These are phyloP conservation scores for Nyssa sinensis DNA, from an alignment of 148 eudicot species.

Conservation along the genomic window DNA sequence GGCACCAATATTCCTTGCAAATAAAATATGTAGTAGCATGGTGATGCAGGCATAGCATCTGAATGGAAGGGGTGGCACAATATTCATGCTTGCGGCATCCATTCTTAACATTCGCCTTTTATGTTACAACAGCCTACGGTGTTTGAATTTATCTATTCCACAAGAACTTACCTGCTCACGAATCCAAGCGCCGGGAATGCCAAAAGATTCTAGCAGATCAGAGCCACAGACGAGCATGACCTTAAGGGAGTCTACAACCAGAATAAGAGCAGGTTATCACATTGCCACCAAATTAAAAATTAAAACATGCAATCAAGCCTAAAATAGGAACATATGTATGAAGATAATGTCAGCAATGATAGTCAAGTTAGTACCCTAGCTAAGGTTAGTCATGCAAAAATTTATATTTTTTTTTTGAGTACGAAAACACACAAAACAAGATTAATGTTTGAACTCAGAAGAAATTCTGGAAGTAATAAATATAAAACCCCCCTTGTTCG, in stretches of 20 bases:
- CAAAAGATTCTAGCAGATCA: slow-evolving; percentile 85
- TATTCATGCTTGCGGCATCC: neutral
- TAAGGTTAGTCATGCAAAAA: too few relatives aligned
- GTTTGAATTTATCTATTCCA: neutral
- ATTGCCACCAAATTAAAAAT: slow-evolving; percentile 7
- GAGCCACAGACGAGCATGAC: slow-evolving; percentile 97
- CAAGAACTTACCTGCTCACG: slow-evolving; percentile 71
- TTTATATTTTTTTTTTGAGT: too few relatives aligned
- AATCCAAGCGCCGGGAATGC: slow-evolving; percentile 77
- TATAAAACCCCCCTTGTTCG: neutral
- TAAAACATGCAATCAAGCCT: neutral
- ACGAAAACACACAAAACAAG: too few relatives aligned
- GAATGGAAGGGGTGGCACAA: neutral
- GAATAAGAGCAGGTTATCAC: slow-evolving; percentile 1
- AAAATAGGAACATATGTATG: neutral
- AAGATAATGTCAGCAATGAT: neutral
- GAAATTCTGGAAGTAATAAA: too few relatives aligned
- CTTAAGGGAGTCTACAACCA: slow-evolving; percentile 49
- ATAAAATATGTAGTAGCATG: too few relatives aligned
- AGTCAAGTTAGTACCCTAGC: neutral
- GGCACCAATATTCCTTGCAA: too few relatives aligned
- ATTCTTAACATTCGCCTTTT: neutral
- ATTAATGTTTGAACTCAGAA: too few relatives aligned
- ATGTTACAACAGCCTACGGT: neutral
- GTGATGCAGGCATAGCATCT: neutral